Evolutionary conservation across 2,329 filamentous ascomycete species (phyloP).

Genomic region (Paracoccidioides lutzii): DNA sequence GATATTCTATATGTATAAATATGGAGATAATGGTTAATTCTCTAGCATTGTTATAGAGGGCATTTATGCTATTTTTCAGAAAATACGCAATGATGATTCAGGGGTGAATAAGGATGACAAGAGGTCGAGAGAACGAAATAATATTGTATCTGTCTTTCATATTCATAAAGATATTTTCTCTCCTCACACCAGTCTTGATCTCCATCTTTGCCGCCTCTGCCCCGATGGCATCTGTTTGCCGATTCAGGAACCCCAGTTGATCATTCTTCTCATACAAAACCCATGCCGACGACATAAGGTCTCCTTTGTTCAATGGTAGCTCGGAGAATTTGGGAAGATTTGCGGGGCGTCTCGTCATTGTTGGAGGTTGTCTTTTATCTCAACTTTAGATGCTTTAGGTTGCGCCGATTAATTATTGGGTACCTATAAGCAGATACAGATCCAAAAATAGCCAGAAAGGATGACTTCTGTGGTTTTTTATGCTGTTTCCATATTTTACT

Average conservation of each 20-base stretch:
- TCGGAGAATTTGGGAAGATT: slow-evolving; percentile 9
- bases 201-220: slow-evolving; percentile 37
- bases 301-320: slow-evolving; percentile 10
- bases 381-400: not conserved
- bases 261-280: slow-evolving; percentile 44
- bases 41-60: not conserved
- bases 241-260: slow-evolving; percentile 49
- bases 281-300: slow-evolving; percentile 23
- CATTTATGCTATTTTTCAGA: not conserved
- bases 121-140: not conserved
- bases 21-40: not conserved
- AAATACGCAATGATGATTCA: not conserved
- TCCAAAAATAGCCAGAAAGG: no score
- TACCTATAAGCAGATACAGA: no score
- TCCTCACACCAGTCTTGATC: slow-evolving; percentile 42
- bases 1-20: slow-evolving; percentile 34
- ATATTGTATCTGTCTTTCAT: not conserved
- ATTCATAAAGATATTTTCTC: slow-evolving; percentile 3
- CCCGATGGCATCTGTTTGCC: slow-evolving; percentile 44
- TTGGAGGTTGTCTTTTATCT: not conserved
- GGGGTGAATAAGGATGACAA: not conserved
- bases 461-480: no score
- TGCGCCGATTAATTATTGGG: no score
- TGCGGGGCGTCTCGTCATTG: slow-evolving; percentile 7
- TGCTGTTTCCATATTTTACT: no score